These are phyloP conservation scores for Ganoderma meredithae DNA, from an alignment of 1,284 basidiomycete genomes.

Conservation along the genomic window DNA sequence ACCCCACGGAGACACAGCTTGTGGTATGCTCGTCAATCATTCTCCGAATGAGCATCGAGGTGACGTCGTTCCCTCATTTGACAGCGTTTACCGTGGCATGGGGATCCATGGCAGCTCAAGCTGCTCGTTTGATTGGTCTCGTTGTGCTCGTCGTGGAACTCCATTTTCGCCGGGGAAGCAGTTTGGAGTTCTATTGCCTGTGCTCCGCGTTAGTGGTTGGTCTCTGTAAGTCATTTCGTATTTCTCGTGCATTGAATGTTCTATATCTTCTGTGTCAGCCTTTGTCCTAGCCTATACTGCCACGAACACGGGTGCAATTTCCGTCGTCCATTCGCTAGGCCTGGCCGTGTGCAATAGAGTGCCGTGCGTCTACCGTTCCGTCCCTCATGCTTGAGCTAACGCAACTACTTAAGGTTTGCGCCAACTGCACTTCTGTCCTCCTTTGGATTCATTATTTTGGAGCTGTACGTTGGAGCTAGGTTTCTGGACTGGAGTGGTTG, in stretches of 20 bases:
- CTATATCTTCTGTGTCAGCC: slow-evolving; percentile 38
- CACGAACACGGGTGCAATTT: slow-evolving; percentile 46
- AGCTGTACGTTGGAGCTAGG: slow-evolving; percentile 51
- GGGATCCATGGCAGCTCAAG: slow-evolving; percentile 53
- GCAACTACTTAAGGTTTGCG: slow-evolving; percentile 38
- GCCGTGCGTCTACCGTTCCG: neutral
- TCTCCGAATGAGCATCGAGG: neutral
- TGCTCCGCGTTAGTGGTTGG: slow-evolving; percentile 46
- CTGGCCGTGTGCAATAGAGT: slow-evolving; percentile 31
- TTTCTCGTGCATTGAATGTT: neutral
- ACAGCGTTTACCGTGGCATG: slow-evolving; percentile 59
- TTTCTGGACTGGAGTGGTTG: slow-evolving; percentile 21
- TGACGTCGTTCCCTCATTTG: neutral
- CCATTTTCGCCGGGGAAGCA: slow-evolving; percentile 41
- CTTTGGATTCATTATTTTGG: slow-evolving; percentile 49
- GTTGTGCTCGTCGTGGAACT: slow-evolving; percentile 53
- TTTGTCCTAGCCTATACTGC: slow-evolving; percentile 54
- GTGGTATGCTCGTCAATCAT: slow-evolving; percentile 44
- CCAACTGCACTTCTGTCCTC: slow-evolving; percentile 52
- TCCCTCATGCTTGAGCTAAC: neutral
- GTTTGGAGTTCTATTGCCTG: slow-evolving; percentile 46
- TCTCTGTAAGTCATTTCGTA: slow-evolving; percentile 45
- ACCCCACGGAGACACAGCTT: slow-evolving; percentile 40
- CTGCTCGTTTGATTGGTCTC: slow-evolving; percentile 52
- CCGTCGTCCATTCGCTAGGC: slow-evolving; percentile 27